Evolutionary conservation across 2,329 filamentous ascomycete genomes (phyloP), one percentile per base, ranked within the genome.

Genomic region (Aspergillus tanneri): DNA sequence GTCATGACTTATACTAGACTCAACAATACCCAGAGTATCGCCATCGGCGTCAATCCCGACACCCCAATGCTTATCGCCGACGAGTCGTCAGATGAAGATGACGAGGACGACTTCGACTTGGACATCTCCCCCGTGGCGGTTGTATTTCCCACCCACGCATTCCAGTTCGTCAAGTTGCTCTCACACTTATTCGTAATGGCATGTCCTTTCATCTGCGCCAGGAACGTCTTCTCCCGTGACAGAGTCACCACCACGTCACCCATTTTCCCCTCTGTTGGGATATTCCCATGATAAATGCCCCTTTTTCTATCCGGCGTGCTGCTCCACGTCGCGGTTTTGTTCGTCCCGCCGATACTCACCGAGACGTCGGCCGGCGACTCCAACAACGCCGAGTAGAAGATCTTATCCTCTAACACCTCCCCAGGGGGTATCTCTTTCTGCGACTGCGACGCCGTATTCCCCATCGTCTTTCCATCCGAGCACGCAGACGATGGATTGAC

Each of bases 381-480:
- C 22, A 76, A 59, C 6, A 73, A 55, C 12, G 71, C 68, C 1
- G 67, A 63, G 37, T 54, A 64, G 25, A 64, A 65, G 9, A 65
- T 50, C 35, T 50, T 51, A 32, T 65, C 61, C 34, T 53, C 34
- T 21, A 59, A 23, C 12, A 56, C 43, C 16, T 56, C 44, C 18
- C 24, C 46, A 0, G 65, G 61, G 27, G 22, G 25, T 54, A 45
- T 6, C 58, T 54, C 8, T 48, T n/a, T 23, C 52, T 68, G 62
- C 4, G 53, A 27, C 32, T 67, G 64, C 2, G 37, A 52, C 5
- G 52, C 59, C 2, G 62, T 61, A 47, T 68, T 66, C 25, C 57
- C 65, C 6, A 52, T 57, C 0, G 66, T 69, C 10, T 58, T 50
- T 3, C 61, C 63, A 2, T 51, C 36, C 22, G 42, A 37, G 37